These are phyloP conservation scores for Cicer chorassanicum DNA, from an alignment of 306 rosid genomes.

Conservation along the genomic window DNA sequence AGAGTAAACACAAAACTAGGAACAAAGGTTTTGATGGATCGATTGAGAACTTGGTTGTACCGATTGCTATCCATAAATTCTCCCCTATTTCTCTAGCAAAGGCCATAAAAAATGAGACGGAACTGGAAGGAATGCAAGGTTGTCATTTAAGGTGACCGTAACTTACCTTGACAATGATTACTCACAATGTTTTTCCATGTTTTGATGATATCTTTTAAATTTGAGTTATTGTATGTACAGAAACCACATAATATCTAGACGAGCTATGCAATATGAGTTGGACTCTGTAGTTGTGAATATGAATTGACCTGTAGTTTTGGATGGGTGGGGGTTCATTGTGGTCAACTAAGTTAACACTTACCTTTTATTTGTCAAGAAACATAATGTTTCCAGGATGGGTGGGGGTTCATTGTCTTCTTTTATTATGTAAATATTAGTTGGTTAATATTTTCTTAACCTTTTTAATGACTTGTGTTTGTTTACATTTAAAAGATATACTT, in stretches of 20 bases:
- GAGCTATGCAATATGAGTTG: constrained; percentile 14
- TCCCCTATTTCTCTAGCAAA: constrained; percentile 82
- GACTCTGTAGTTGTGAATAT: constrained; percentile 25
- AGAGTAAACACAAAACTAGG: constrained; percentile 53
- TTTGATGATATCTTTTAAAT: constrained; percentile 30
- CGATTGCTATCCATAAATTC: constrained; percentile 56
- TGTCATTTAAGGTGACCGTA: constrained; percentile 77
- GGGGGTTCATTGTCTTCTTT: background rate
- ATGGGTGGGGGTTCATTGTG: background rate
- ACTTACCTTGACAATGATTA: constrained; percentile 26
- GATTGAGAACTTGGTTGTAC: constrained; percentile 53
- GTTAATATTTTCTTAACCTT: constrained; percentile 20
- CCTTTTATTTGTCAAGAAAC: constrained; percentile 34
- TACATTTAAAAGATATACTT: constrained; percentile 30
- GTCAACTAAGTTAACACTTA: constrained; percentile 4
- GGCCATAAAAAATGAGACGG: constrained; percentile 83
- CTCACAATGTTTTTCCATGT: constrained; percentile 39
- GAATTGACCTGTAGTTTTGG: constrained; percentile 4
- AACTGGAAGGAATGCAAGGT: constrained; percentile 84
- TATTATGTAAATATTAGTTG: background rate
- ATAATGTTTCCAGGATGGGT: constrained; percentile 1
- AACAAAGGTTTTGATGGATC: constrained; percentile 49
- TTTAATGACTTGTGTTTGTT: background rate
- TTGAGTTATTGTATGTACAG: constrained; percentile 2
- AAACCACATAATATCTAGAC: constrained; percentile 22